Evolutionary conservation across 139 green algal species (phyloP).

Genomic region (Zygnema cylindricum): DNA sequence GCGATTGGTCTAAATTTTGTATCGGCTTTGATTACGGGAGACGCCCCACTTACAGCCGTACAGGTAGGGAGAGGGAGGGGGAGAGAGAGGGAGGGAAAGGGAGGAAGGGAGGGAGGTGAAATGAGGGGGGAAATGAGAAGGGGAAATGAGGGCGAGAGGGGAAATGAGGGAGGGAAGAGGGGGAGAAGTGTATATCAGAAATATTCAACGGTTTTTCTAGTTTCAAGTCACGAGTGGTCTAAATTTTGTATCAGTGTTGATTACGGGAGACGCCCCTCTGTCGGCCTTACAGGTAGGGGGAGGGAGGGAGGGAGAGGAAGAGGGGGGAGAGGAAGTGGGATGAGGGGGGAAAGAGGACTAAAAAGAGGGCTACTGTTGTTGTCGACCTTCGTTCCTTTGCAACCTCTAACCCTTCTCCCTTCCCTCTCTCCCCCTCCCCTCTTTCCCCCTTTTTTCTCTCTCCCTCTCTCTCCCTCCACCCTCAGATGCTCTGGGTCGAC

Average conservation of each 20-base stretch:
- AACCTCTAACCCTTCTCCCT: background rate
- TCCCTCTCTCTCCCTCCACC: slow-evolving; percentile 17
- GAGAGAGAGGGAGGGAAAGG: too few relatives aligned
- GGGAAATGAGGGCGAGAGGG: too few relatives aligned
- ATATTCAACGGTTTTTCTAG: slow-evolving; percentile 98
- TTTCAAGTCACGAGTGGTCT: slow-evolving; percentile 92
- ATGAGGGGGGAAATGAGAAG: too few relatives aligned
- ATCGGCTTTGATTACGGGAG: slow-evolving; percentile 77
- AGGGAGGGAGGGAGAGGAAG: too few relatives aligned
- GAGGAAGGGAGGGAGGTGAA: too few relatives aligned
- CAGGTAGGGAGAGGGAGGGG: too few relatives aligned
- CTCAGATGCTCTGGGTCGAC: slow-evolving; percentile 96
- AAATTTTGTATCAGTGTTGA: slow-evolving; percentile 89
- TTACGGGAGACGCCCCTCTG: slow-evolving; percentile 65
- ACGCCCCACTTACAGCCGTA: slow-evolving; percentile 52
- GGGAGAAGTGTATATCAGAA: slow-evolving; percentile 94
- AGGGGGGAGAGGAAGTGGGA: too few relatives aligned
- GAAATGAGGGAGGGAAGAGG: too few relatives aligned
- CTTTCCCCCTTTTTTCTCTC: background rate
- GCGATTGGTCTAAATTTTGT: slow-evolving; percentile 93
- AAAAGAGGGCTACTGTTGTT: background rate
- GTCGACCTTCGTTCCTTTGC: background rate
- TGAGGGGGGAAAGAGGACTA: too few relatives aligned
- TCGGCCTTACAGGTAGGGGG: slow-evolving; percentile 45
- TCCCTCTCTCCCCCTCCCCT: background rate